Evolutionary conservation across 768 basidiomycete genomes (phyloP), one percentile per base, ranked within the genome.

Genomic region (Boletus reticulatus): DNA sequence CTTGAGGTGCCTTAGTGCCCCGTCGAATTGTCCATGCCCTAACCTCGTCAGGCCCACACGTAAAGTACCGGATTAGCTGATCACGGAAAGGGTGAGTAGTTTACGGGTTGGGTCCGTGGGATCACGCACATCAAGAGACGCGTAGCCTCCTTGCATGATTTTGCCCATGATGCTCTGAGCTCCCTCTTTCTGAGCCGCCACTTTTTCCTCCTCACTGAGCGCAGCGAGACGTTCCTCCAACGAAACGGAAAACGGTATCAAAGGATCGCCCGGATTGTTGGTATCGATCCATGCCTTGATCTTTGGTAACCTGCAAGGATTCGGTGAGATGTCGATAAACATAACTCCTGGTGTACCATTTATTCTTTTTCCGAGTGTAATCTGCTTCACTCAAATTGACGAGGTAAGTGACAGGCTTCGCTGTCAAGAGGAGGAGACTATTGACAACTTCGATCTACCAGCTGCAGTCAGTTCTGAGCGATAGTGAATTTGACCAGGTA

Each of bases 241-340:
- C 6, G 95, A 84, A 50, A 99, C 97, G 29, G 93, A 95, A 79
- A 98, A 98, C 13, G 97, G 97, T 61, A 99, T 96, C 58, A 99
- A 82, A 17, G 85, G 84, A 65, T 99, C 97, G 49, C 97, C 97
- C 2, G 96, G 87, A 77, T 97, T 98, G 76, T 98, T 83, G 67
- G 85, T 82, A 75, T 98, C 95, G 67, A 99, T 96, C 97, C 97
- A 99, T 29, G 75, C 89, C 72, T 98, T 98, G 80, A 98, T 98
- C 78, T 96, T 97, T 19, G 94, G 83, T 32, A 98, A 75, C 92
- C 89, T 92, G 53, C 8, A 19, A n/a, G 19, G 22, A 24, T 29
- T 53, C 16, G 16, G 52, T 45, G 42, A 44, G 43, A 27, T 10
- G 17, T 4, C 4, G 27, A 22, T 39, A 45, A 36, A 19, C 46